These are phyloP conservation scores for Picea engelmannii DNA, from an alignment of 83 land plant genomes.

Conservation along the genomic window DNA sequence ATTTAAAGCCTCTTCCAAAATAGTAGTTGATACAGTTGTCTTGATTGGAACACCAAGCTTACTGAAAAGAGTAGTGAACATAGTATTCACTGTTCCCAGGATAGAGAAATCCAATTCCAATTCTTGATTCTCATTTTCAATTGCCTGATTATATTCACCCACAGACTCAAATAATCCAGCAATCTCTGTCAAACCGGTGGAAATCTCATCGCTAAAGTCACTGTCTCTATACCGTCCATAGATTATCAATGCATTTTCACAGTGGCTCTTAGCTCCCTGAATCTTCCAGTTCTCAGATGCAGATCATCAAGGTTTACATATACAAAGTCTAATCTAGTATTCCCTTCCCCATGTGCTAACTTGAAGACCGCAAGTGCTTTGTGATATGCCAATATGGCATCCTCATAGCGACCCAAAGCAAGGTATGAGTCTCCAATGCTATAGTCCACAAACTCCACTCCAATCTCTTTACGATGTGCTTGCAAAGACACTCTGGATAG, in stretches of 20 bases:
- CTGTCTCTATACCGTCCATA: constrained; percentile 31
- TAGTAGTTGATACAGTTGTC: constrained; percentile 88
- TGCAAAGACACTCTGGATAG: constrained; percentile 31
- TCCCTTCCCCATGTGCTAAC: constrained; percentile 29
- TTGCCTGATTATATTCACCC: constrained; percentile 53
- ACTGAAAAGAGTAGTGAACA: constrained; percentile 98
- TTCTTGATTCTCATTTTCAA: constrained; percentile 70
- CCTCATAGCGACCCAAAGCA: constrained; percentile 39
- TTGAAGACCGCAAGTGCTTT: constrained; percentile 37
- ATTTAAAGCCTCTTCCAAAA: constrained; percentile 95
- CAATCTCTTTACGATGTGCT: constrained; percentile 19
- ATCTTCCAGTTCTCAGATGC: constrained; percentile 34
- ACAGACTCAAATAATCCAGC: constrained; percentile 33
- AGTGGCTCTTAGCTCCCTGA: constrained; percentile 32
- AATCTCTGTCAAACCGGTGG: constrained; percentile 32
- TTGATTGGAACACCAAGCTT: constrained; percentile 99
- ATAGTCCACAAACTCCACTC: constrained; percentile 38
- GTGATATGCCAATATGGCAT: constrained; percentile 35
- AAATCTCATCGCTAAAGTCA: constrained; percentile 32
- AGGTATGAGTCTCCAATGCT: constrained; percentile 45
- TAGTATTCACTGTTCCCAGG: constrained; percentile 86
- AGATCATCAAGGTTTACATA: constrained; percentile 45
- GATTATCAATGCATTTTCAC: constrained; percentile 41
- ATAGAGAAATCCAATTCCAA: constrained; percentile 95
- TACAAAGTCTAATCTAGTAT: constrained; percentile 30